These are phyloP conservation scores for Soucietia sequanensis DNA, from an alignment of 805 yeast species.

Conservation along the genomic window DNA sequence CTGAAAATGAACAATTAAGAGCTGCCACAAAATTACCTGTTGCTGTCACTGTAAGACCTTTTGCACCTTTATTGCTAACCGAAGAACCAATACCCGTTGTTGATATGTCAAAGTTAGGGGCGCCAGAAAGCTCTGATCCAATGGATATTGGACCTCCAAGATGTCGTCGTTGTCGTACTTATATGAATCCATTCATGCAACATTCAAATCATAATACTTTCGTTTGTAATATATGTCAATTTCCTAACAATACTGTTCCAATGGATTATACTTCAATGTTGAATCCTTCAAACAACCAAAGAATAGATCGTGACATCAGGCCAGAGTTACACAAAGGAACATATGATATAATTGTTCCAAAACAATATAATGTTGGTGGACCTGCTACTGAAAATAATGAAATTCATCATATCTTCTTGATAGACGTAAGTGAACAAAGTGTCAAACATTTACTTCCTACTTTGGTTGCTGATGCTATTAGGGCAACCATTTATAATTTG, in stretches of 20 bases:
- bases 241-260: constrained; percentile 64
- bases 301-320: constrained; percentile 60
- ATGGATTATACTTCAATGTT: constrained; percentile 62
- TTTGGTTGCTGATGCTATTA: constrained; percentile 68
- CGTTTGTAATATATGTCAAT: constrained; percentile 84
- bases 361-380: constrained; percentile 59
- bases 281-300: constrained; percentile 53
- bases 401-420: constrained; percentile 66
- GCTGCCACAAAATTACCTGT: constrained; percentile 73
- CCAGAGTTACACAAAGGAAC: constrained; percentile 84
- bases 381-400: constrained; percentile 36
- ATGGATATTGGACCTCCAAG: constrained; percentile 69
- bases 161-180: constrained; percentile 89
- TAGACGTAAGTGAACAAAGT: constrained; percentile 66
- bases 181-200: constrained; percentile 80
- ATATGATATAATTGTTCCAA: constrained; percentile 80
- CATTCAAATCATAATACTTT: constrained; percentile 61
- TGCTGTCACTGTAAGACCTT: constrained; percentile 79
- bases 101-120: constrained; percentile 47
- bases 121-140: constrained; percentile 15
- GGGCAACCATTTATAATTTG: constrained; percentile 42
- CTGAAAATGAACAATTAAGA: constrained; percentile 68
- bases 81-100: constrained; percentile 67
- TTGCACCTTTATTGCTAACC: constrained; percentile 56
- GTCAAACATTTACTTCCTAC: constrained; percentile 58